phyloP scores from a whole-genome alignment of 1,139 yeast species.

The Candida pseudoviswanathii region DNA sequence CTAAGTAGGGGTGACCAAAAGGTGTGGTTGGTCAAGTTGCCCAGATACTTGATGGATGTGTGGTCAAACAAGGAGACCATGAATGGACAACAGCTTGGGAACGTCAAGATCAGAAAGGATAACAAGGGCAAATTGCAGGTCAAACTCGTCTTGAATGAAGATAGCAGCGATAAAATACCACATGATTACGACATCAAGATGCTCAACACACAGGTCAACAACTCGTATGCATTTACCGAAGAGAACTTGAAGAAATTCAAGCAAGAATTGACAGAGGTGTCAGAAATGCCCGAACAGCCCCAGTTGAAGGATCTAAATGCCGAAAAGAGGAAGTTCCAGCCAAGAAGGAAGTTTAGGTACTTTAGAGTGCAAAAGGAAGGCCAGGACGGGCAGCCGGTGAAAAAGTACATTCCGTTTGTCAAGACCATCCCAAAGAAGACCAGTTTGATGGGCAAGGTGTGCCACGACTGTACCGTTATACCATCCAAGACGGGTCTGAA shows the following conservation, averaged over 20 bases:
- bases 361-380: slow-evolving; percentile 31
- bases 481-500: slow-evolving; percentile 76
- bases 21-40: slow-evolving; percentile 91
- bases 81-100: slow-evolving; percentile 78
- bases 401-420: slow-evolving; percentile 66
- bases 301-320: slow-evolving; percentile 35
- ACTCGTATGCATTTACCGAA: slow-evolving; percentile 90
- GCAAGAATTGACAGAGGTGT: slow-evolving; percentile 55
- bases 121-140: slow-evolving; percentile 53
- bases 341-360: slow-evolving; percentile 26
- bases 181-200: slow-evolving; percentile 80
- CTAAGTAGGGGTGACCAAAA: slow-evolving; percentile 57
- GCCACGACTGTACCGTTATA: slow-evolving; percentile 87
- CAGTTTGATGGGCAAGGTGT: slow-evolving; percentile 80
- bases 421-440: slow-evolving; percentile 87
- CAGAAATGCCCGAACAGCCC: slow-evolving; percentile 53
- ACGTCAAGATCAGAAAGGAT: slow-evolving; percentile 64
- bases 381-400: slow-evolving; percentile 25
- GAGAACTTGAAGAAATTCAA: slow-evolving; percentile 74
- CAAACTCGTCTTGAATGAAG: slow-evolving; percentile 55
- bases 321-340: slow-evolving; percentile 27
- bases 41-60: slow-evolving; percentile 79
- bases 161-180: slow-evolving; percentile 54
- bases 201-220: slow-evolving; percentile 76
- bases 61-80: slow-evolving; percentile 71